Percentiles rank a stretch among this genome's conserved stretches.
These are phyloP conservation scores for Calocera viscosa DNA, from an alignment of 768 basidiomycete species.

Conservation along the genomic window DNA sequence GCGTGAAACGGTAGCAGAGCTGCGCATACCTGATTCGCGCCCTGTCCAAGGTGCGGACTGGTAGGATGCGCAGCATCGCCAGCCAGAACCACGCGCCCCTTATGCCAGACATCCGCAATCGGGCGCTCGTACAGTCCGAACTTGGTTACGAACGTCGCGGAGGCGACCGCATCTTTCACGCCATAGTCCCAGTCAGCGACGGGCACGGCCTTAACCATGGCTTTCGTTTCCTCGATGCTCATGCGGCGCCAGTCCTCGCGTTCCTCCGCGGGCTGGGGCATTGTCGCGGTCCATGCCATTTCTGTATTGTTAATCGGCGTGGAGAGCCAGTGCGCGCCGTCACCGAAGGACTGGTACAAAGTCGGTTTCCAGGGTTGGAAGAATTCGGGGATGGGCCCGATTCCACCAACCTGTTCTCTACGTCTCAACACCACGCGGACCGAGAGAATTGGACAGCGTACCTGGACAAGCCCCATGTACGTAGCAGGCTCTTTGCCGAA, in stretches of 20 bases:
- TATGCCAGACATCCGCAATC: constrained; percentile 32
- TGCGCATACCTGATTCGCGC: constrained; percentile 34
- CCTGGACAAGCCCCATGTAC: constrained; percentile 34
- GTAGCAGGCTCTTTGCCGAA: constrained; percentile 29
- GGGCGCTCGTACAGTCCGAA: constrained; percentile 37
- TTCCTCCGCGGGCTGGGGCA: neutral
- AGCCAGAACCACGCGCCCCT: constrained; percentile 32
- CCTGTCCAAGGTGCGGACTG: constrained; percentile 38
- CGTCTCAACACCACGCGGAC: neutral
- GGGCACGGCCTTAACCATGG: constrained; percentile 19
- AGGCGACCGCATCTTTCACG: constrained; percentile 21
- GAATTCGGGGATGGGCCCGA: constrained; percentile 23
- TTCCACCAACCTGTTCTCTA: neutral
- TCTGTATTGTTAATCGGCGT: neutral
- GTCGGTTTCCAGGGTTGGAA: constrained; percentile 14
- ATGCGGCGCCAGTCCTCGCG: constrained; percentile 32
- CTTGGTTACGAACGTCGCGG: constrained; percentile 24
- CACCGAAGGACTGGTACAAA: constrained; percentile 30
- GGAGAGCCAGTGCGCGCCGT: constrained; percentile 24
- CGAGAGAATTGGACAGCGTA: constrained; percentile 14
- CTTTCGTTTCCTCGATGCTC: constrained; percentile 27
- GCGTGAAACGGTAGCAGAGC: neutral
- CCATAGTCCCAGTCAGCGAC: constrained; percentile 20
- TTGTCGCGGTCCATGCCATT: neutral
- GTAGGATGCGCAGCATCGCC: constrained; percentile 40